Evolutionary conservation across 805 yeast genomes (phyloP), one percentile per base, ranked within the genome.

Genomic region (Dipodascopsis uninucleata): DNA sequence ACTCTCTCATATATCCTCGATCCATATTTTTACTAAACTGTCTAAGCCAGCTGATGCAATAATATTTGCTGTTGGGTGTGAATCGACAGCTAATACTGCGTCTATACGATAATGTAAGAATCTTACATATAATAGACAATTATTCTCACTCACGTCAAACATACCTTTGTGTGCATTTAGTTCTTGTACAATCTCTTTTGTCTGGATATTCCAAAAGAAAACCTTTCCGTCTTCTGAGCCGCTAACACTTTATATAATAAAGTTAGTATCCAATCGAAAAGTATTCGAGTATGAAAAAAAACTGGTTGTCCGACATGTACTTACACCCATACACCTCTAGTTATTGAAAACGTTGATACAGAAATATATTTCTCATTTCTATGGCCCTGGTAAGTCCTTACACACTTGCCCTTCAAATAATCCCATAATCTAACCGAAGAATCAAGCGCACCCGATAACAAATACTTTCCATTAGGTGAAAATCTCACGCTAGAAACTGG

Each of bases 381-480:
- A 28, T 51, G 60, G 29, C 55, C 58, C 32, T 48, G 48, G 57
- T 73, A 83, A 0, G 95, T 85, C 61, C 87, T 85, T 26, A 86
- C 83, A 20, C 86, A 89, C 52, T 74, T 75, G 58, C 86, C 85
- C 55, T 77, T 74, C 77, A 85, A 78, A 63, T 85, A 87, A 63
- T 90, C 95, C 96, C 97, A 90, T 32, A 90, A 60, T 49, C 95
- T 71, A 2, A 89, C 69, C 4, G 74, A 69, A 2, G 95, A 95
- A 63, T 89, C 96, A 47, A 85, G 68, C 14, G 95, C 80, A 21
- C 86, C 77, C 28, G 90, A 85, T 32, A 88, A 66, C 4, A 93
- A 71, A 57, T 76, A 90, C 57, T 78, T 81, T n/a, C 94, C 87
- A 63, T 93, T 93, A 3, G 93, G 94, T 0, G 94, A 77, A 57